These are phyloP conservation scores for Russula vinacea DNA, from an alignment of 768 basidiomycete species.

Conservation along the genomic window DNA sequence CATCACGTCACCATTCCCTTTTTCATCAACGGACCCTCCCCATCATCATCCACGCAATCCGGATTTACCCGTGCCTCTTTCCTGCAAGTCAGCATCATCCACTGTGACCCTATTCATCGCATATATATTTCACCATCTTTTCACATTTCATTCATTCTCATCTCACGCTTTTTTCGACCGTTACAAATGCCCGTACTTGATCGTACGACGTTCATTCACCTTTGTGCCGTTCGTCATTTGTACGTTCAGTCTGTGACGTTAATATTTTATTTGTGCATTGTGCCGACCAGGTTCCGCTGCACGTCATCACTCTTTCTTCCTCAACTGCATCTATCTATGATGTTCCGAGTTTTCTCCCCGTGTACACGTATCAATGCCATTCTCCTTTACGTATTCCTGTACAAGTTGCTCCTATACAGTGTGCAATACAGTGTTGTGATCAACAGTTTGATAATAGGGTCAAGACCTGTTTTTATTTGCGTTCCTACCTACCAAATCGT, in stretches of 20 bases:
- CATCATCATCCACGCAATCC: conserved; percentile 25
- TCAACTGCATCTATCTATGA: conserved; percentile 25
- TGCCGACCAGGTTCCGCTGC: conserved; percentile 13
- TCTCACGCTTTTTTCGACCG: conserved; percentile 23
- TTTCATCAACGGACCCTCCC: conserved; percentile 24
- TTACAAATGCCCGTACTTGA: conserved; percentile 16
- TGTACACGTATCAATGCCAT: conserved; percentile 23
- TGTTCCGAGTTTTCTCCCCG: conserved; percentile 16
- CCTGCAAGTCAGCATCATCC: conserved; percentile 26
- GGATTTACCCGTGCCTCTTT: conserved; percentile 25
- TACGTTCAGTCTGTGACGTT: conserved; percentile 13
- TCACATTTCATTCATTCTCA: conserved; percentile 27
- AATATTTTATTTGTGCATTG: conserved; percentile 21
- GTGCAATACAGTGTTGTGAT: conserved; percentile 26
- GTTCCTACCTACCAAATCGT: no score
- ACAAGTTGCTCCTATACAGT: conserved; percentile 24
- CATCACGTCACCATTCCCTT: conserved; percentile 26
- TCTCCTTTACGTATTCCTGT: conserved; percentile 22
- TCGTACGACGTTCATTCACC: conserved; percentile 22
- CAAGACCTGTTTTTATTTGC: no score
- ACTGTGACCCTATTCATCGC: conserved; percentile 26
- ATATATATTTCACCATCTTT: conserved; percentile 27
- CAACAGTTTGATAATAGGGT: background rate
- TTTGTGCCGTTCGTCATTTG: conserved; percentile 16
- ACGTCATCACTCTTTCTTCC: conserved; percentile 12